phyloP scores from a whole-genome alignment of 2,329 filamentous ascomycete species.

The Chalaropsis thielavioides region DNA sequence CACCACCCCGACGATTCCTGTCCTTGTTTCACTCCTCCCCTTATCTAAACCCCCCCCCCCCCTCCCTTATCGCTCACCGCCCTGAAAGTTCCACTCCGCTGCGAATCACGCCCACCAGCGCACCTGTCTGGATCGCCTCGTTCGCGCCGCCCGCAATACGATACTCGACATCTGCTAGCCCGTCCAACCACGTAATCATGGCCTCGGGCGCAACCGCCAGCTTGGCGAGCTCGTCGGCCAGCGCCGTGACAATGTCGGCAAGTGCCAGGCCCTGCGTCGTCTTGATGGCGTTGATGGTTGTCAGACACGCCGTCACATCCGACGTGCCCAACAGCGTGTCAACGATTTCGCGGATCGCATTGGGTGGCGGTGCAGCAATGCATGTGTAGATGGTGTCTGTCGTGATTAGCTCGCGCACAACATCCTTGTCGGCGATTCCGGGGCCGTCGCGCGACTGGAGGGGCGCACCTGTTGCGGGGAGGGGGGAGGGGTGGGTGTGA shows the following conservation, averaged over 20 bases:
- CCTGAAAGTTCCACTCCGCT: conserved; percentile 60
- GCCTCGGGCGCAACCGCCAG: conserved; percentile 76
- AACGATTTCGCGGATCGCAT: conserved; percentile 72
- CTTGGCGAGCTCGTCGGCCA: conserved; percentile 68
- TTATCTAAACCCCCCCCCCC: too few species aligned
- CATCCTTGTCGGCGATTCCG: conserved; percentile 46
- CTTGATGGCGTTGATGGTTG: conserved; percentile 80
- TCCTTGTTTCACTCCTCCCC: neutral
- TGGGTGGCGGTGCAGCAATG: conserved; percentile 85
- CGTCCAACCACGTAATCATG: conserved; percentile 81
- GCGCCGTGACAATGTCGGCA: conserved; percentile 79
- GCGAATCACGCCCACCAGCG: conserved; percentile 76
- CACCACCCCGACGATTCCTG: neutral
- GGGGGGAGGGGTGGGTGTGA: neutral
- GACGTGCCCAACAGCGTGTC: conserved; percentile 68
- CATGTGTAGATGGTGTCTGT: conserved; percentile 95
- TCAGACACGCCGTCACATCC: conserved; percentile 80
- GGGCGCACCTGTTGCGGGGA: conserved; percentile 45
- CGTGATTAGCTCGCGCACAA: conserved; percentile 64
- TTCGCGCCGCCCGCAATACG: conserved; percentile 74
- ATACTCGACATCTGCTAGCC: conserved; percentile 85
- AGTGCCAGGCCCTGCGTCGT: conserved; percentile 71
- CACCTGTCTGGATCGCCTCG: conserved; percentile 82
- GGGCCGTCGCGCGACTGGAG: conserved; percentile 46
- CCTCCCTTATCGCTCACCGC: neutral